Base-by-base conservation (phyloP, 805 yeast genomes). In the Sugiyamaella americana region DNA sequence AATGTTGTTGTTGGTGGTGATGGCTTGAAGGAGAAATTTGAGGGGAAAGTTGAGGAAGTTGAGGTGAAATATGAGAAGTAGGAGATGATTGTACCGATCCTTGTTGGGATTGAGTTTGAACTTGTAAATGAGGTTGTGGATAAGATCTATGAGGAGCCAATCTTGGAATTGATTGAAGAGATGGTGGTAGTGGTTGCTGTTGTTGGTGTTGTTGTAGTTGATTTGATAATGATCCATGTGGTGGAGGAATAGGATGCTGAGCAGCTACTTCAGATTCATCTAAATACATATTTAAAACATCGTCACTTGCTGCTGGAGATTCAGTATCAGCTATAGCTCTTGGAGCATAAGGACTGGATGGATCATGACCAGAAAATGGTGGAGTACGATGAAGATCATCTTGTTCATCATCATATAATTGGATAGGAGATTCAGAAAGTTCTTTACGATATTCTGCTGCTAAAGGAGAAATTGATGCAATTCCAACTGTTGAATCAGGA, bases 371-470 rank as follows among this genome's bases (percentile, higher is more conserved):
- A 16, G 26, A 13, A 21, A 37, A 37, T 26, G 22, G 20, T 21
- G 47, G 17, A n/a, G 20, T 16, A 20, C 17, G n/a, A 16, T 30
- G 42, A 22, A 16, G 29, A 2, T 20, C 2, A 2, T 40, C 11
- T 17, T 19, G 40, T 4, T 20, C 29, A 35, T 41, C 30, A 5
- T 39, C 48, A 29, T 26, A 26, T 22, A 45, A 22, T 13, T 42
- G 38, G 32, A 43, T 37, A 21, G 46, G 45, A 3, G 40, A 43
- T 22, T 38, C 46, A 17, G 37, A 19, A 24, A 43, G 22, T 17
- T 49, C 54, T 32, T 45, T 47, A n/a, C 56, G 46, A 38, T 53
- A 54, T 40, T 52, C 58, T 18, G 48, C 51, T 5, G 55, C 54
- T 36, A 45, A 44, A 11, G 58, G 54, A 24, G 55, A 52, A 4